A percentile compares a stretch with the other conserved stretches of the same genome.
Evolutionary conservation across 1,284 basidiomycete genomes (phyloP).

Genomic region (Cryptococcus sp.): DNA sequence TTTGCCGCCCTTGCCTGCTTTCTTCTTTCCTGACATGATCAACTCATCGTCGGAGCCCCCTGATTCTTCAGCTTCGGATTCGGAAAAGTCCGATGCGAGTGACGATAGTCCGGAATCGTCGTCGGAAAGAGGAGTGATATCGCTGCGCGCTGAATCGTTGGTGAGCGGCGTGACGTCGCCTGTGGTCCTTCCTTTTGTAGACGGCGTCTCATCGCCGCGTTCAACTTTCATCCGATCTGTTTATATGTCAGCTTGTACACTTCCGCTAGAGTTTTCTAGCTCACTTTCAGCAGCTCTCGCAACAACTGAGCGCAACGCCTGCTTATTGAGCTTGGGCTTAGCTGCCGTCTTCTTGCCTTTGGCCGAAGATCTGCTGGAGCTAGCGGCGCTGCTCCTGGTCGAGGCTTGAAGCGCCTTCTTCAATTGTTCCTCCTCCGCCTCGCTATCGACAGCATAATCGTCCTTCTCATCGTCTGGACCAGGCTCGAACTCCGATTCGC

Average conservation of each 20-base stretch:
- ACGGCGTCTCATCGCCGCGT: constrained; percentile 7
- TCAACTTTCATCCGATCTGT: constrained; percentile 9
- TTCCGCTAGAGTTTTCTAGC: neutral
- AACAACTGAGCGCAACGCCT: constrained; percentile 17
- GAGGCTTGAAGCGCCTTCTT: constrained; percentile 25
- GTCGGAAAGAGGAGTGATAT: constrained; percentile 21
- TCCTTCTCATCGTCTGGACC: constrained; percentile 7
- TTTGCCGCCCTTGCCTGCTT: neutral
- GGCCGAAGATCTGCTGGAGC: neutral
- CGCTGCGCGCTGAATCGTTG: constrained; percentile 12
- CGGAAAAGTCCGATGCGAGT: constrained; percentile 8
- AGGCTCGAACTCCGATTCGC: constrained; percentile 10
- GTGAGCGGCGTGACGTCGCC: constrained; percentile 12
- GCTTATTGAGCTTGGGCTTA: constrained; percentile 8
- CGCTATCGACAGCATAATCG: constrained; percentile 33
- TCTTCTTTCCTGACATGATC: neutral
- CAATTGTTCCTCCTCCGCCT: constrained; percentile 33
- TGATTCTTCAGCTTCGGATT: constrained; percentile 6
- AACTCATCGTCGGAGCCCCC: constrained; percentile 8
- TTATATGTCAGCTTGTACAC: neutral
- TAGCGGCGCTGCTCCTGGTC: neutral
- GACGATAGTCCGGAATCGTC: constrained; percentile 22
- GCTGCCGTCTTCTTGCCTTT: constrained; percentile 7
- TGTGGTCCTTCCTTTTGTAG: constrained; percentile 9
- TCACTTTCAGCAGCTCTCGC: constrained; percentile 26